Base-by-base conservation (phyloP, 2,329 filamentous ascomycete species). In the Grosmannia clavigera region DNA sequence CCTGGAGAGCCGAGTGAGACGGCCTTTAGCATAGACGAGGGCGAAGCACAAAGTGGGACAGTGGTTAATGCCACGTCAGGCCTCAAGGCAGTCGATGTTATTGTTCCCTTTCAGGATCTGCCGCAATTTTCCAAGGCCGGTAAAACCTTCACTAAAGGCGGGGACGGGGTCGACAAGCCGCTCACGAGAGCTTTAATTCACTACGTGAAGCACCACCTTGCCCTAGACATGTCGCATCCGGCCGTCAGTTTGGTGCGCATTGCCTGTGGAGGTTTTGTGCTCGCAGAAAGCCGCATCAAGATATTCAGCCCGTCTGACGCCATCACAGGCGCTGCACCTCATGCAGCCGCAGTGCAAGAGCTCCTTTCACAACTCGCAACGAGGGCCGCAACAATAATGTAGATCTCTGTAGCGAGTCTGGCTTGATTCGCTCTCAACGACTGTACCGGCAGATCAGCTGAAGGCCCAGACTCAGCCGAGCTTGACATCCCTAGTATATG, bases 221-320 rank as follows among this genome's bases (percentile, higher is more conserved):
- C 77, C 0, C 68, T 84, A 16, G 74, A 83, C 65, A 64, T 84
- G 63, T 79, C 80, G 60, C 80, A 83, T 64, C 78, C 81, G 0
- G 73, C 75, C n/a, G 80, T 83, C 3, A 70, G 74, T 1, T 69
- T 84, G 29, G 71, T 71, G 14, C 80, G 81, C 63, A 73, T 84
- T 33, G 79, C 79, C 0, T 83, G 80, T 61, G 77, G 76, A 0
- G 80, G 79, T 0, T 84, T 84, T 60, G 76, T 78, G 46, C 69
- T 83, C 12, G 77, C 78, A 0, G 80, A 81, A 62, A 76, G 71
- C 12, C 72, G 79, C 33, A 57, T 83, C 25, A 83, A 83, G 68
- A 67, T 82, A 16, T 74, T 76, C 51, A 54, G 33, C 22, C 22
- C 58, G 3, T 22, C 51, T 3, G 46, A 35, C 0, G 29, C 52